These are phyloP conservation scores for Amauroascus verrucosus DNA, from an alignment of 2,329 filamentous ascomycete species.

Conservation along the genomic window DNA sequence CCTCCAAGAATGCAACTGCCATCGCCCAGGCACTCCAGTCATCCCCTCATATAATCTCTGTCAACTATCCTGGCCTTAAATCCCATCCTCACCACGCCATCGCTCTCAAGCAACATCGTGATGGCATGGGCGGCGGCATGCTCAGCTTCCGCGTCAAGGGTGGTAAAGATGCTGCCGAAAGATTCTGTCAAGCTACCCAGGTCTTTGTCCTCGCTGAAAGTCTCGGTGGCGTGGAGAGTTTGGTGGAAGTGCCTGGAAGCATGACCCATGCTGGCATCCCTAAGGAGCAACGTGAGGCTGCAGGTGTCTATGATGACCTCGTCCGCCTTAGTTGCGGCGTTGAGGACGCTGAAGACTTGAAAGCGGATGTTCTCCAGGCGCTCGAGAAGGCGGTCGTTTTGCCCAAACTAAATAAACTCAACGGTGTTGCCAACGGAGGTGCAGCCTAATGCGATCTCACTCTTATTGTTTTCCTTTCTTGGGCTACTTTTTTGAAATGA, in stretches of 20 bases:
- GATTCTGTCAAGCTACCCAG: constrained; percentile 80
- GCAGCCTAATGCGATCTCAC: not conserved
- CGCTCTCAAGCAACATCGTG: constrained; percentile 80
- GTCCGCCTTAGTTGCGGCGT: constrained; percentile 89
- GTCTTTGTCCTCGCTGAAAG: constrained; percentile 92
- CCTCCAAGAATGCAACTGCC: constrained; percentile 66
- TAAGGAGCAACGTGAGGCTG: constrained; percentile 75
- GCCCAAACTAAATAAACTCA: constrained; percentile 30
- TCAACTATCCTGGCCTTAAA: constrained; percentile 89
- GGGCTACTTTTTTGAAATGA: not conserved
- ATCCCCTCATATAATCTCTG: constrained; percentile 70
- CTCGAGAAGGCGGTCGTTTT: constrained; percentile 61
- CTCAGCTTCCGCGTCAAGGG: constrained; percentile 89
- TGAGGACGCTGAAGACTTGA: constrained; percentile 79
- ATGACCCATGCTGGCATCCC: constrained; percentile 99
- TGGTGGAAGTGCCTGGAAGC: constrained; percentile 82
- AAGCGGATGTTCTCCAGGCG: constrained; percentile 70
- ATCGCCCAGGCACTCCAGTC: constrained; percentile 68
- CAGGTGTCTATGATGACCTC: constrained; percentile 89
- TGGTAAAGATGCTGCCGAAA: constrained; percentile 72
- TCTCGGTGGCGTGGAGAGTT: constrained; percentile 80
- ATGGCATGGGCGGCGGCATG: constrained; percentile 95
- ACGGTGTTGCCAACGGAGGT: constrained; percentile 25
- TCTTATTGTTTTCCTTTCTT: not conserved
- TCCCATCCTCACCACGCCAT: constrained; percentile 81